Base-by-base conservation (phyloP, 306 rosid species). In the Ormosia emarginata region DNA sequence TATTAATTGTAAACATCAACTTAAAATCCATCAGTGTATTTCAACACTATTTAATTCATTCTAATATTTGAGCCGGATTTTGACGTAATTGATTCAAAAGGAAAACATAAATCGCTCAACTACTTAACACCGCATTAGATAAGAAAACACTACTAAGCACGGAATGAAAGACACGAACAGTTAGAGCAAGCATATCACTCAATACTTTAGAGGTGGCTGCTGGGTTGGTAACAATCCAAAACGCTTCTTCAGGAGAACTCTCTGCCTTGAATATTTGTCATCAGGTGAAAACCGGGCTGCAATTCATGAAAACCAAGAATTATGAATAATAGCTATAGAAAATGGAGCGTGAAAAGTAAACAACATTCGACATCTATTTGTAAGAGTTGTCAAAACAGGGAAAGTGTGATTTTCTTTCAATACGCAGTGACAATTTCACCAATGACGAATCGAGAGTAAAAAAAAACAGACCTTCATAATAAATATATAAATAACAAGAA, bases 231-330 rank as follows among this genome's bases (percentile, higher is more conserved):
- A 86, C 85, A 94, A 82, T 56, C 97, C 97, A 68, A 94, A 92
- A 17, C 98, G 94, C 90, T 94, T 94, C 94, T 94, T 94, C 82
- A 94, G 80, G 74, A 88, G 92, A 86, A 86, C 86, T 73, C 98
- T 89, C 30, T 94, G 97, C 84, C 92, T 90, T 46, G 97, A 90
- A 76, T 63, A 88, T 85, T 91, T 91, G 92, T 94, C 98, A 66
- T 94, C 97, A 0, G 97, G 98, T 30, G 98, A 94, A 85, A 94
- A 94, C 34, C 98, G 93, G n/a, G 98, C 98, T 94, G 94, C 88
- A 87, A 39, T 47, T 70, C 36, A 30, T 46, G 67, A 75, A 88
- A 81, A 69, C 75, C 30, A 41, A 65, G 33, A 50, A 74, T 58
- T 29, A 66, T 62, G 65, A 46, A 18, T 24, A 40, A 50, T 18